Evolutionary conservation across 306 rosid genomes (phyloP), one percentile per base, ranked within the genome.

Genomic region (Castanopsis chinensis): DNA sequence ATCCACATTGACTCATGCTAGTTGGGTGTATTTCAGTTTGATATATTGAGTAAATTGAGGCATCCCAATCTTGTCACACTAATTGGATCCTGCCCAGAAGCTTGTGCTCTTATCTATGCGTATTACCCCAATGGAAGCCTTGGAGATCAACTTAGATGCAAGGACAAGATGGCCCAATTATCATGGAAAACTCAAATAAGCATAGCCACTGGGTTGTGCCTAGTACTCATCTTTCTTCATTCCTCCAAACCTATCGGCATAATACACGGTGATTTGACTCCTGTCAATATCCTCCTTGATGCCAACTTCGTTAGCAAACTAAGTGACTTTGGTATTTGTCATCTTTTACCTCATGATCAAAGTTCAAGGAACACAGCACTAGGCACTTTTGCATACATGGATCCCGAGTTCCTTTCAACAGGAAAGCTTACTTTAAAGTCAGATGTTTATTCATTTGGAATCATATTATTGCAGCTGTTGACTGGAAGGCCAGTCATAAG

Each of bases 231-330:
- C 55, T 88, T 81, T 81, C 89, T 88, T 59, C 91, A 88, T 59
- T 86, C 89, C 41, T 76, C 86, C 75, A 81, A 75, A 72, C 89
- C 91, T 52, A 82, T 83, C 64, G 41, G 81, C 78, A 55, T 88
- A n/a, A 83, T 86, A 28, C 91, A 88, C 6, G 86, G 91, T 37
- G 89, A 88, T 74, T 73, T 88, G 85, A 88, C 86, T 54, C 91
- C 91, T 13, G 73, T 82, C 23, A 88, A 86, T 55, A 54, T 86
- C 43, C 82, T 86, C 52, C 89, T 86, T 18, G 89, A 86, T 77
- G 77, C 74, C 21, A 77, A 86, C 64, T 86, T 56, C 32, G 85
- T 74, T 21, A 78, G 91, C 84, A 88, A 88, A 68, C 91, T 88
- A 14, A 81, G 91, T 11, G 91, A 88, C 80, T 88, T 86, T 27